Percentiles rank a stretch among this genome's conserved stretches.
Conservation (phyloP, 2,329 filamentous ascomycete species). For the Penicillium sp. region DNA sequence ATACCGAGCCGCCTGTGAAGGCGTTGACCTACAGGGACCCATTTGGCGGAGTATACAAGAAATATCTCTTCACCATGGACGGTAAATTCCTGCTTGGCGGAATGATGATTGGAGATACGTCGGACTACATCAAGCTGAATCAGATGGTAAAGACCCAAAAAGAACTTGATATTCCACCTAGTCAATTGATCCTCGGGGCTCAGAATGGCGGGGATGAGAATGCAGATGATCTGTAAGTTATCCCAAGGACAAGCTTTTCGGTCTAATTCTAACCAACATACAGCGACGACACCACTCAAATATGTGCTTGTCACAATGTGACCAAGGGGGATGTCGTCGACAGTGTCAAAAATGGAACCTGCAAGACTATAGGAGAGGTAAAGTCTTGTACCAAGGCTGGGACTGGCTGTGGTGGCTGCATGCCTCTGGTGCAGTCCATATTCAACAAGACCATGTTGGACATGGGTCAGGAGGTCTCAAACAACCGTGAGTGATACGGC, state of each 20-base stretch:
- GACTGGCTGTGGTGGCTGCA: slow-evolving; percentile 86
- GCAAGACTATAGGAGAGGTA: slow-evolving; percentile 79
- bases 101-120: slow-evolving; percentile 96
- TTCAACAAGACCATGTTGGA: slow-evolving; percentile 87
- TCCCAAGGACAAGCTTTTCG: no score
- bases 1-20: slow-evolving; percentile 68
- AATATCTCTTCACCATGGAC: slow-evolving; percentile 87
- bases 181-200: slow-evolving; percentile 81
- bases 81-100: slow-evolving; percentile 90
- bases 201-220: slow-evolving; percentile 74
- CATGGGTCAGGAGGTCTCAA: slow-evolving; percentile 85
- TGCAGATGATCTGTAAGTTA: slow-evolving; percentile 68
- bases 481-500: slow-evolving; percentile 57
- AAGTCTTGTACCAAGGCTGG: slow-evolving; percentile 92
- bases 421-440: slow-evolving; percentile 85
- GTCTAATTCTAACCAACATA: slow-evolving; percentile 17
- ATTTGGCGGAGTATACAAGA: slow-evolving; percentile 88
- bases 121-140: slow-evolving; percentile 86
- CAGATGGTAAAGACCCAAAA: slow-evolving; percentile 86
- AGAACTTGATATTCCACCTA: slow-evolving; percentile 74
- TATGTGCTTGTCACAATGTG: slow-evolving; percentile 93
- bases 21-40: slow-evolving; percentile 87
- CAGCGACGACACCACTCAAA: slow-evolving; percentile 77
- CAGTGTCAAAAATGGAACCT: slow-evolving; percentile 74
- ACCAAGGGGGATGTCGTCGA: slow-evolving; percentile 79